A percentile compares a stretch with the other conserved stretches of the same genome.
phyloP scores from a whole-genome alignment of 2,329 filamentous ascomycete species.

The Penicillium frequentans region DNA sequence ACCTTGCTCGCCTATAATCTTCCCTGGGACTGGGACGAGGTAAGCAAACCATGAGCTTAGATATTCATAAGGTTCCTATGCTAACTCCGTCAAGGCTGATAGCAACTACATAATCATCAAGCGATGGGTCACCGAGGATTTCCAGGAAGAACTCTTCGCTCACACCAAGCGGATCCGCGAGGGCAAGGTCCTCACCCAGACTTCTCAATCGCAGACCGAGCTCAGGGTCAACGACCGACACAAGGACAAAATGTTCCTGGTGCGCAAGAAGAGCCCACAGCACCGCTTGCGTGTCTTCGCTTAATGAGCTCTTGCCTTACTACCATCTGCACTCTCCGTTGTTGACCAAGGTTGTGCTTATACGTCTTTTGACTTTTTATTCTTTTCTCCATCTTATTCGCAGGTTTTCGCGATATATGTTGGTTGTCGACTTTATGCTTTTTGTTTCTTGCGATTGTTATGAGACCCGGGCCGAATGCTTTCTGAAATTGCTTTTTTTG shows the following conservation, averaged over 20 bases:
- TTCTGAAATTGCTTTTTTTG: slow-evolving; percentile 11
- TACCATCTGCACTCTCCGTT: not conserved
- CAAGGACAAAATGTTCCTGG: slow-evolving; percentile 48
- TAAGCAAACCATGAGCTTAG: slow-evolving; percentile 31
- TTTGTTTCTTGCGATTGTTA: not conserved
- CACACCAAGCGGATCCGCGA: slow-evolving; percentile 68
- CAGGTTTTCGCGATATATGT: not conserved
- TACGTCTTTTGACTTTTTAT: not conserved
- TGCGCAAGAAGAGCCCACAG: slow-evolving; percentile 45
- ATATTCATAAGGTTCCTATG: not conserved
- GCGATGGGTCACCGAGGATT: slow-evolving; percentile 68
- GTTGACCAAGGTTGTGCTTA: not conserved
- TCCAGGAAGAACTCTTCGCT: slow-evolving; percentile 71
- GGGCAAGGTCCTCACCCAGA: slow-evolving; percentile 41
- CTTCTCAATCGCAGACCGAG: slow-evolving; percentile 39
- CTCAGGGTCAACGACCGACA: slow-evolving; percentile 43
- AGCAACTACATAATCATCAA: slow-evolving; percentile 72
- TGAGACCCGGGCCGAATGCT: slow-evolving; percentile 5
- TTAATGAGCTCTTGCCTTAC: not conserved
- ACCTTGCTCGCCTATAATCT: slow-evolving; percentile 47
- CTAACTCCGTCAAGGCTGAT: slow-evolving; percentile 48
- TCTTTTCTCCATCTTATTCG: slow-evolving; percentile 9
- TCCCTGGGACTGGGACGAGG: slow-evolving; percentile 50
- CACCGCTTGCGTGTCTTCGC: slow-evolving; percentile 34
- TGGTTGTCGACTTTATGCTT: not conserved